Evolutionary conservation across 2,329 filamentous ascomycete genomes (phyloP).

Genomic region (Paecilomyces variotii): DNA sequence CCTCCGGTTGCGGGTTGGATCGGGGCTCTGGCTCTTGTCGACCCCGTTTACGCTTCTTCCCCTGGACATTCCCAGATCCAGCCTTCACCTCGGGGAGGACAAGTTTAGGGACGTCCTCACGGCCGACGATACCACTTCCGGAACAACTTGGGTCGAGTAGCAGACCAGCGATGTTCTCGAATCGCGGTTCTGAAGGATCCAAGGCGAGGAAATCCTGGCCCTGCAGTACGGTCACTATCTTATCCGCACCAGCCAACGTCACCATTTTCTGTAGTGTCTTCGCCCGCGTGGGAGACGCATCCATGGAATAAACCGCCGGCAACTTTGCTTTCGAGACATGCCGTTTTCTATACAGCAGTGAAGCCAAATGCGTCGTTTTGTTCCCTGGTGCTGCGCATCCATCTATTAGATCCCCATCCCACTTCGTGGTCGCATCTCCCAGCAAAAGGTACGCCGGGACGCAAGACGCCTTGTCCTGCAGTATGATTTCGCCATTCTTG

Average conservation of each 20-base stretch:
- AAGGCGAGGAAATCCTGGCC: slow-evolving; percentile 76
- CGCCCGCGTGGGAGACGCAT: slow-evolving; percentile 47
- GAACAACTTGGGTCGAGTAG: slow-evolving; percentile 92
- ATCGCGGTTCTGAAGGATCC: slow-evolving; percentile 55
- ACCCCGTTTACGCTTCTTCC: slow-evolving; percentile 39
- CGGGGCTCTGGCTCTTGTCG: slow-evolving; percentile 8
- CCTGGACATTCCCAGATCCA: slow-evolving; percentile 6
- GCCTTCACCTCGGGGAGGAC: slow-evolving; percentile 45
- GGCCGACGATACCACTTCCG: slow-evolving; percentile 85
- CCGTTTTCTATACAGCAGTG: slow-evolving; percentile 48
- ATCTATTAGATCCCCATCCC: slow-evolving; percentile 69
- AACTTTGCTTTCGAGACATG: slow-evolving; percentile 13
- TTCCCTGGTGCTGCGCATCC: slow-evolving; percentile 93
- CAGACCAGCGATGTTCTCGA: slow-evolving; percentile 65
- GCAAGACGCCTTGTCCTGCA: slow-evolving; percentile 95
- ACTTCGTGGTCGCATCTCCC: slow-evolving; percentile 38
- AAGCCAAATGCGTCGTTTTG: slow-evolving; percentile 89
- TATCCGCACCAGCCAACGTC: slow-evolving; percentile 58
- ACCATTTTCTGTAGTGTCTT: slow-evolving; percentile 81
- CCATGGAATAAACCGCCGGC: slow-evolving; percentile 46
- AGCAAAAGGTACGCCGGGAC: slow-evolving; percentile 88
- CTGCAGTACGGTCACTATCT: slow-evolving; percentile 58
- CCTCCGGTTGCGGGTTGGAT: slow-evolving; percentile 7
- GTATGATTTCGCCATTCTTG: slow-evolving; percentile 65
- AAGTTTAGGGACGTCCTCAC: slow-evolving; percentile 67